phyloP scores from a whole-genome alignment of 306 rosid species.

The Cucurbita ficifolia region DNA sequence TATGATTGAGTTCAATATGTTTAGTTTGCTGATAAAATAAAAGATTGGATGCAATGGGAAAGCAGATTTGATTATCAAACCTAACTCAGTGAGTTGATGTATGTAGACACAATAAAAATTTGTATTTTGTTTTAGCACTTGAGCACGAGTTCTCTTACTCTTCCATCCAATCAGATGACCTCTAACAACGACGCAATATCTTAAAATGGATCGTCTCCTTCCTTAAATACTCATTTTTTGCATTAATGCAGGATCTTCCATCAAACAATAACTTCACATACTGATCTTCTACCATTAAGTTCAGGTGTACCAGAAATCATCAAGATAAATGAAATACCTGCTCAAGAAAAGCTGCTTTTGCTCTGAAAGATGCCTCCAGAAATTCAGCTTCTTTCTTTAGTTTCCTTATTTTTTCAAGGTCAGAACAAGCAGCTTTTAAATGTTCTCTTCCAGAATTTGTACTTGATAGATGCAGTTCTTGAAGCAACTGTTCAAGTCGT shows the following conservation, averaged over 20 bases:
- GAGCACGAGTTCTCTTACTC: background rate
- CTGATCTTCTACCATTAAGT: background rate
- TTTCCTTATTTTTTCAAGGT: constrained; percentile 88
- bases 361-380: constrained; percentile 88
- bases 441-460: constrained; percentile 83
- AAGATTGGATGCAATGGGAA: background rate
- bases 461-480: constrained; percentile 73
- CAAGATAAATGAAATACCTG: constrained; percentile 30
- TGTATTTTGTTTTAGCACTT: background rate
- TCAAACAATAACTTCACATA: background rate
- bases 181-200: background rate
- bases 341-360: constrained; percentile 80
- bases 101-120: background rate
- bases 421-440: constrained; percentile 93
- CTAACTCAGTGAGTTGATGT: background rate
- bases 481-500: constrained; percentile 87
- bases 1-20: background rate
- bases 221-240: background rate
- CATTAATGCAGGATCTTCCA: background rate
- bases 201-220: background rate
- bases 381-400: constrained; percentile 96
- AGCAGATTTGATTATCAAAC: background rate
- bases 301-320: background rate
- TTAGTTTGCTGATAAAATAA: background rate
- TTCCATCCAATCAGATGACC: background rate